Base-by-base conservation (phyloP, 2,329 filamentous ascomycete species). In the Truncatella angustata region DNA sequence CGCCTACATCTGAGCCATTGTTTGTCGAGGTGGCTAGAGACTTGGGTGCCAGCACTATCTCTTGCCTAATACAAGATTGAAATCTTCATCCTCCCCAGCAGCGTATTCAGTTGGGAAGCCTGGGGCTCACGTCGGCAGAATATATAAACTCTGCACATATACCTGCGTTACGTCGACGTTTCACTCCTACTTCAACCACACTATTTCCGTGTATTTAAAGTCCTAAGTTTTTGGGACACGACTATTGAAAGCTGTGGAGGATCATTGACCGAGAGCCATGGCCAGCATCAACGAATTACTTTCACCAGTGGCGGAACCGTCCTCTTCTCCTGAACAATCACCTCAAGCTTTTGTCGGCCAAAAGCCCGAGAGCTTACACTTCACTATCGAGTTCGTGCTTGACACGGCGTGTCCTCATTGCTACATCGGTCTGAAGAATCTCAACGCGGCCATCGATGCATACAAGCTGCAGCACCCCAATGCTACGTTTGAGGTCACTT, bases 401-500 rank as follows among this genome's bases (percentile, higher is more conserved):
- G 79, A 81, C 60, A 70, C 76, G 5, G 66, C 78, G 34, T 82
- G 79, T 53, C 76, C 78, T 4, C 80, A 76, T 68, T 79, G 75
- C 58, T 81, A 77, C 58, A 67, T 81, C 53, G 72, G 73, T 52
- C 72, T 77, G 55, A 72, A 68, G 51, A 73, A 70, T 50, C 68
- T 81, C 48, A 71, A 78, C 53, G 57, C 54, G 11, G 76, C 78
- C 50, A 77, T 80, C 55, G 61, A 66, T 20, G 57, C 61, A 5
- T 78, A 74, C 60, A 65, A 64, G 50, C 56, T 62, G 4, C 58
- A 57, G 12, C 68, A 78, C 53, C 75, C 75, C 0, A 68, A 72
- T 14, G 68, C 72, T 21, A 66, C 70, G 4, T 79, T 81, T 52
- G 70, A 77, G 37, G 62, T 80, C 11, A 62, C 64, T 1, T 81